Evolutionary conservation across 2,329 filamentous ascomycete genomes (phyloP), one percentile per base, ranked within the genome.

Genomic region (Atkinsonella hypoxylon): DNA sequence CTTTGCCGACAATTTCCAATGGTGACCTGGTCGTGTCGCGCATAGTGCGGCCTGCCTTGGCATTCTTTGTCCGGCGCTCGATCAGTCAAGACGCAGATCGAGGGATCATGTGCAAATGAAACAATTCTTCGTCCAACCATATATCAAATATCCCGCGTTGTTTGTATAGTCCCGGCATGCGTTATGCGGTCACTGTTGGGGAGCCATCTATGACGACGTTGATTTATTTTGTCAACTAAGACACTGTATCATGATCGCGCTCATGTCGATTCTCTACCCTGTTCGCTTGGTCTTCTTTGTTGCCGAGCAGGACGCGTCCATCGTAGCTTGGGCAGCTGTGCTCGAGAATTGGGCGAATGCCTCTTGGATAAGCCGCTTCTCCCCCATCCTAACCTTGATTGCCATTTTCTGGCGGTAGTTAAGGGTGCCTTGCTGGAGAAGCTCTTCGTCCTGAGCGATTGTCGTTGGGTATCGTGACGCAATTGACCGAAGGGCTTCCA

Each of bases 341-440:
- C 20, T 55, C 63, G 65, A 45, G 3, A 66, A 55, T 13, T 66
- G 57, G 11, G 54, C 57, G 52, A 76, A 70, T 1, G 81, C 71
- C 59, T 80, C 73, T 50, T 72, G 66, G 22, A 89, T 61, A 6
- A 90, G 70, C 57, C 75, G 73, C 64, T 89, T 89, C 66, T 91
- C 87, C 13, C 86, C 87, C 2, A 82, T 66, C 53, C 87, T 77
- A 36, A 89, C 83, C 47, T 77, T 69, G 20, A 82, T 60, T 0
- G 86, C 86, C 81, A 86, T 85, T 42, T 67, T 70, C 13, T 64
- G 63, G 47, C 75, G 67, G 31, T 67, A 58, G 3, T 55, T 54
- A 7, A 71, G 51, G 13, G 56, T 56, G 5, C 57, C 53, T 2
- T 51, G 51, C 11, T 59, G 53, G 18, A 75, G 59, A 0, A 74